These are phyloP conservation scores for Coemansia sp. DNA, from an alignment of 192 early-diverging fungal genomes.

Conservation along the genomic window DNA sequence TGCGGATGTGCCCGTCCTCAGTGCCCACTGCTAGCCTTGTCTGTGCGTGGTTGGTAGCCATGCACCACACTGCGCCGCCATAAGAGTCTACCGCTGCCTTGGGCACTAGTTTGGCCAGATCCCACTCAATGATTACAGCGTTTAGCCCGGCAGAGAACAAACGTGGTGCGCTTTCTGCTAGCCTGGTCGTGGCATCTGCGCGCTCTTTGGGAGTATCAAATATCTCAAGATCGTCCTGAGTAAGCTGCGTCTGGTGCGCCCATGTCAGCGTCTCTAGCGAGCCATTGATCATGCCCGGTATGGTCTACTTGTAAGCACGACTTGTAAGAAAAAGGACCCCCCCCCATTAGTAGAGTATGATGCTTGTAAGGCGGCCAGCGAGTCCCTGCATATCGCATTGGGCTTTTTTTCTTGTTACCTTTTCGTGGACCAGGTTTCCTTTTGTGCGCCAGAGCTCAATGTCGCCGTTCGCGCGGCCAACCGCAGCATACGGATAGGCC, in stretches of 20 bases:
- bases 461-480: constrained; percentile 87
- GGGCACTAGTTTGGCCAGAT: constrained; percentile 64
- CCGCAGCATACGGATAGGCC: constrained; percentile 60
- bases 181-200: constrained; percentile 48
- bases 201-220: constrained; percentile 66
- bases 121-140: constrained; percentile 85
- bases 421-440: constrained; percentile 71
- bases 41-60: constrained; percentile 73
- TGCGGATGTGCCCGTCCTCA: constrained; percentile 85
- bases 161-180: constrained; percentile 60
- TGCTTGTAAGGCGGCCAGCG: neutral
- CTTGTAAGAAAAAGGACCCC: neutral
- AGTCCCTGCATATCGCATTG: neutral
- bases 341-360: neutral
- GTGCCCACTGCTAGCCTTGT: constrained; percentile 85
- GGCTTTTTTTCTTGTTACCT: constrained; percentile 52
- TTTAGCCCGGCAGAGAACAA: constrained; percentile 86
- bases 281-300: constrained; percentile 75
- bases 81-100: constrained; percentile 70
- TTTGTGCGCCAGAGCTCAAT: constrained; percentile 89
- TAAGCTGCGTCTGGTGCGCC: constrained; percentile 71
- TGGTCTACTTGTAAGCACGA: constrained; percentile 55
- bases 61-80: constrained; percentile 94
- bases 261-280: constrained; percentile 74
- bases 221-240: constrained; percentile 61